These are phyloP conservation scores for Tetrapisispora phaffii DNA, from an alignment of 805 yeast genomes.

Conservation along the genomic window DNA sequence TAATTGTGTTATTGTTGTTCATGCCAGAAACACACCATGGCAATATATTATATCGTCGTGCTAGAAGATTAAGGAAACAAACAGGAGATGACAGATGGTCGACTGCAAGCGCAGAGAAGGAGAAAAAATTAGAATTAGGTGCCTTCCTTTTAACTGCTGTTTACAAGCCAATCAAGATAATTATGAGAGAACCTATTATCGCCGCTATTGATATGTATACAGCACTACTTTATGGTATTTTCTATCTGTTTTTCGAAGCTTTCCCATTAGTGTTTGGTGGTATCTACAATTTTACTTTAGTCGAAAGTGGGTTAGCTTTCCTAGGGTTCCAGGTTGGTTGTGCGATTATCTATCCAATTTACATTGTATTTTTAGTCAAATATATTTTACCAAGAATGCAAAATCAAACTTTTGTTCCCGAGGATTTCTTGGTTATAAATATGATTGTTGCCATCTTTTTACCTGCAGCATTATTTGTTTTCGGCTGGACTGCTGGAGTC, in stretches of 20 bases:
- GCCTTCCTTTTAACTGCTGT: slow-evolving; percentile 27
- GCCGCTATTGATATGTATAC: slow-evolving; percentile 42
- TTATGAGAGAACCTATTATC: slow-evolving; percentile 48
- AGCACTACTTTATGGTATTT: slow-evolving; percentile 42
- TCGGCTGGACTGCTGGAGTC: slow-evolving; percentile 42
- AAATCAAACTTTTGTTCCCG: slow-evolving; percentile 31
- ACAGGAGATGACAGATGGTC: slow-evolving; percentile 42
- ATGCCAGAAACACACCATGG: slow-evolving; percentile 43
- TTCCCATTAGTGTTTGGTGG: slow-evolving; percentile 47
- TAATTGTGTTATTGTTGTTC: slow-evolving; percentile 31
- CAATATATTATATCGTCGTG: slow-evolving; percentile 40
- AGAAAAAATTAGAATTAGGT: slow-evolving; percentile 14
- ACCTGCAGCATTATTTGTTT: slow-evolving; percentile 38
- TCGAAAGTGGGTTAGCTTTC: slow-evolving; percentile 34
- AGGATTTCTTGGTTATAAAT: slow-evolving; percentile 34
- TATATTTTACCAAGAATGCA: slow-evolving; percentile 22
- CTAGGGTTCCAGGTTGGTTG: slow-evolving; percentile 40
- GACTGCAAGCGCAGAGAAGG: slow-evolving; percentile 33
- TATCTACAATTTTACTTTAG: slow-evolving; percentile 37
- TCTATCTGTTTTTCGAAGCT: slow-evolving; percentile 52
- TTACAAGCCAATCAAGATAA: slow-evolving; percentile 42
- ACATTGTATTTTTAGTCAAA: slow-evolving; percentile 21
- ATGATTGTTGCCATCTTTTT: slow-evolving; percentile 34
- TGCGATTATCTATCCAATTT: slow-evolving; percentile 28
- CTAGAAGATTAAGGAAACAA: slow-evolving; percentile 33